phyloP scores from a whole-genome alignment of 2,329 filamentous ascomycete species.

The Fusarium abutilonis region DNA sequence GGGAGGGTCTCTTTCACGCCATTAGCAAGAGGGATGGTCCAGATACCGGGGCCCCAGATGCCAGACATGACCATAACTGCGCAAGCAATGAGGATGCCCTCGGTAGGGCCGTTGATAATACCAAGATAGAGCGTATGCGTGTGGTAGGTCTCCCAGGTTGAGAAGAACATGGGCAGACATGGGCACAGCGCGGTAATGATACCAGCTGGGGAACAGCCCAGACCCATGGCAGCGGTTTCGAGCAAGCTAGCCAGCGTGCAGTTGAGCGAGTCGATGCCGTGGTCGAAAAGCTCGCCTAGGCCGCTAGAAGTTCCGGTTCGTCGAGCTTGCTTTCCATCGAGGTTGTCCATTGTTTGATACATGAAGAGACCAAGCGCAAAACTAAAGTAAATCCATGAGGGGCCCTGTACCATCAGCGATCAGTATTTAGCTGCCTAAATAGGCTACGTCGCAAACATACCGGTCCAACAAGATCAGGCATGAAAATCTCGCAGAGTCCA shows the following conservation, averaged over 20 bases:
- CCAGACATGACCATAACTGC: slow-evolving; percentile 87
- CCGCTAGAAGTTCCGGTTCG: slow-evolving; percentile 95
- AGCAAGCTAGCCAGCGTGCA: slow-evolving; percentile 92
- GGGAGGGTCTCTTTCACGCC: slow-evolving; percentile 67
- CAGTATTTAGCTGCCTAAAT: slow-evolving; percentile 4
- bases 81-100: slow-evolving; percentile 91
- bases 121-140: slow-evolving; percentile 97
- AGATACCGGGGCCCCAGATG: slow-evolving; percentile 87
- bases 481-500: slow-evolving; percentile 74
- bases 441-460: slow-evolving; percentile 61
- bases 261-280: slow-evolving; percentile 97
- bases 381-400: slow-evolving; percentile 93
- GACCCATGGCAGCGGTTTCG: slow-evolving; percentile 91
- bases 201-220: slow-evolving; percentile 84
- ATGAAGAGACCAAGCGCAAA: slow-evolving; percentile 97
- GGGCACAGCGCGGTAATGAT: slow-evolving; percentile 92
- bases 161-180: slow-evolving; percentile 98
- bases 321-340: slow-evolving; percentile 96
- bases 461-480: slow-evolving; percentile 91
- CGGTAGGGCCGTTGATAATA: slow-evolving; percentile 96
- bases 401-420: slow-evolving; percentile 64
- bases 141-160: slow-evolving; percentile 99
- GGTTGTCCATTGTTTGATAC: slow-evolving; percentile 99
- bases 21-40: slow-evolving; percentile 78
- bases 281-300: slow-evolving; percentile 95